These are phyloP conservation scores for Periconia sp. DNA, from an alignment of 2,329 filamentous ascomycete genomes.

Conservation along the genomic window DNA sequence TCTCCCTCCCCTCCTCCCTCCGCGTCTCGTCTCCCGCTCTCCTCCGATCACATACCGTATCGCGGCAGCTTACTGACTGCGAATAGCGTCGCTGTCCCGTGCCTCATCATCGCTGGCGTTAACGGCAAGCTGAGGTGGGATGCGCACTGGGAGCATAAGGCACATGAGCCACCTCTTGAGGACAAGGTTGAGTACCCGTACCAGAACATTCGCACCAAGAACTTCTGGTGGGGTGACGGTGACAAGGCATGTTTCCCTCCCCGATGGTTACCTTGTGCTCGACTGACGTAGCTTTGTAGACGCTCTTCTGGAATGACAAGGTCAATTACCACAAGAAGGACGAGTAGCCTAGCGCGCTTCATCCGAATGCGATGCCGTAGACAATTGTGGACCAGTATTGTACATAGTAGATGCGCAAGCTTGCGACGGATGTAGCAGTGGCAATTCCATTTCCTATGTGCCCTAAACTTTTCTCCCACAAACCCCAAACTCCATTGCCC, in stretches of 20 bases:
- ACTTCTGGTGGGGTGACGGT: slow-evolving; percentile 92
- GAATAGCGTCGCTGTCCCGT: slow-evolving; percentile 75
- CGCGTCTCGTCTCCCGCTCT: too few species aligned
- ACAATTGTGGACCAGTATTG: slow-evolving; percentile 13
- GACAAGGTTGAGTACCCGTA: slow-evolving; percentile 94
- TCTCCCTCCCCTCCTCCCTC: slow-evolving; percentile 11
- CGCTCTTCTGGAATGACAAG: slow-evolving; percentile 79
- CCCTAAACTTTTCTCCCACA: slow-evolving; percentile 10
- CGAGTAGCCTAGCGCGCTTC: slow-evolving; percentile 55
- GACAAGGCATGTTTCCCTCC: slow-evolving; percentile 73
- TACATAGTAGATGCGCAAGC: slow-evolving; percentile 27
- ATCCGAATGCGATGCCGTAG: neutral
- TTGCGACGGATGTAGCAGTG: slow-evolving; percentile 23
- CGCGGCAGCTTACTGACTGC: too few species aligned
- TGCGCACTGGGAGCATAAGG: slow-evolving; percentile 97
- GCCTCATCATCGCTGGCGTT: slow-evolving; percentile 71
- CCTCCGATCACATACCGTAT: too few species aligned
- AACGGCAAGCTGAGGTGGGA: slow-evolving; percentile 94
- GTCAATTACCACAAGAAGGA: slow-evolving; percentile 97
- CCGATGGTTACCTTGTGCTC: neutral
- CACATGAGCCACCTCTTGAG: slow-evolving; percentile 83
- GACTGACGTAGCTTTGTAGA: slow-evolving; percentile 39
- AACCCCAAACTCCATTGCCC: too few species aligned
- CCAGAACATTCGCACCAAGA: slow-evolving; percentile 97
- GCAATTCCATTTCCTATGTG: slow-evolving; percentile 42